These are phyloP conservation scores for Lotmaria passim DNA, from an alignment of 208 protist genomes.

Conservation along the genomic window DNA sequence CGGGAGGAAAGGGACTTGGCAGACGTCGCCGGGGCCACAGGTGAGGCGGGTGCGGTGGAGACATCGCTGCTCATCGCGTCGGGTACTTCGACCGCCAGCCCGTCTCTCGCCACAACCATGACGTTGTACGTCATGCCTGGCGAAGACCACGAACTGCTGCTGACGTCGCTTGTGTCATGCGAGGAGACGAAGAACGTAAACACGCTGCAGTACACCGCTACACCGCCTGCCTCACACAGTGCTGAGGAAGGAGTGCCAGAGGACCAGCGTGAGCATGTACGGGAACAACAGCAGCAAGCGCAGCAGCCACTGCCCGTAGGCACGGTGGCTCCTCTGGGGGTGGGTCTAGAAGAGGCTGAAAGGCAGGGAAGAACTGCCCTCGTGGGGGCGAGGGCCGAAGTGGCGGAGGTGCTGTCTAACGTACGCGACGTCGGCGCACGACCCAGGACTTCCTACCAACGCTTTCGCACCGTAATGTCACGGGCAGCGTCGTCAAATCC, in stretches of 20 bases:
- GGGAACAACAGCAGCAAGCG: not conserved
- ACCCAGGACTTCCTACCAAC: not conserved
- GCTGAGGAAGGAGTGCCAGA: not conserved
- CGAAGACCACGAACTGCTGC: not conserved
- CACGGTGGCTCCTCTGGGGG: no score
- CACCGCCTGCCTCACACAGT: not conserved
- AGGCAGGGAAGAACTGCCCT: no score
- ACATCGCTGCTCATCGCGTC: slow-evolving; percentile 19
- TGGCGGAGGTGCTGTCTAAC: not conserved
- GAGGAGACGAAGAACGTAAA: not conserved
- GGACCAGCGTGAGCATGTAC: no score
- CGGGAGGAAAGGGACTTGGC: not conserved
- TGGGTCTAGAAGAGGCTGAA: no score
- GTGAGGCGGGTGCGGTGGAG: not conserved
- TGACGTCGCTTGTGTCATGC: not conserved
- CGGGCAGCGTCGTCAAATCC: not conserved
- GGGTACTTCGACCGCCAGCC: not conserved
- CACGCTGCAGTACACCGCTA: not conserved
- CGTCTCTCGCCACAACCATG: slow-evolving; percentile 5
- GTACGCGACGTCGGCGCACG: not conserved
- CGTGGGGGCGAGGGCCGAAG: no score
- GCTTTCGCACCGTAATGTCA: not conserved
- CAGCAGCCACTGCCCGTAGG: no score
- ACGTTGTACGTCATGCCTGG: slow-evolving; percentile 5
- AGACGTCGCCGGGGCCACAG: no score